Evolutionary conservation across 441 rosid genomes (phyloP).

Genomic region (Raphanus hybrid): DNA sequence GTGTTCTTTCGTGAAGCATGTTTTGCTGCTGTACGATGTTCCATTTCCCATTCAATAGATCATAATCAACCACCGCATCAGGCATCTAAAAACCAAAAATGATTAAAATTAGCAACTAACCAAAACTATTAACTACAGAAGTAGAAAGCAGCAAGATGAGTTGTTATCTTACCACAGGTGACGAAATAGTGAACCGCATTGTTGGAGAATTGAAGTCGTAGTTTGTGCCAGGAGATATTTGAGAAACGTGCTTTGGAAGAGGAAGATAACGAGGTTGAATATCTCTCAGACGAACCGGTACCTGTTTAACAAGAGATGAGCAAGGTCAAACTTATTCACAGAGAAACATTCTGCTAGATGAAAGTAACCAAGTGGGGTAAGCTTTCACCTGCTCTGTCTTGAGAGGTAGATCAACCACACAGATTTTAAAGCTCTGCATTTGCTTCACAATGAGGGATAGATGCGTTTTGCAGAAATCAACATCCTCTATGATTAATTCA

Average conservation of each 20-base stretch:
- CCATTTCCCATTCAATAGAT: slow-evolving; percentile 83
- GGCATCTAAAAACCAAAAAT: slow-evolving; percentile 69
- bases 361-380: slow-evolving; percentile 18
- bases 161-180: slow-evolving; percentile 78
- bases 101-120: not conserved
- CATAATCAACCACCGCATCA: slow-evolving; percentile 94
- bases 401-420: slow-evolving; percentile 81
- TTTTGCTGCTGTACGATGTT: slow-evolving; percentile 93
- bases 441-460: slow-evolving; percentile 66
- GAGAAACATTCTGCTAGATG: slow-evolving; percentile 22
- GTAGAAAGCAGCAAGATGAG: slow-evolving; percentile 2
- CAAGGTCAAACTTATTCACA: slow-evolving; percentile 46
- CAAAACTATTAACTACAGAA: not conserved
- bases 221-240: slow-evolving; percentile 85
- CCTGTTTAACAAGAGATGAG: slow-evolving; percentile 50
- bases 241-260: slow-evolving; percentile 76
- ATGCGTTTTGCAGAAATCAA: slow-evolving; percentile 85
- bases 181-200: slow-evolving; percentile 89
- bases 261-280: slow-evolving; percentile 77
- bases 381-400: slow-evolving; percentile 58
- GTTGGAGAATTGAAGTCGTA: slow-evolving; percentile 78
- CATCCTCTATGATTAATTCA: slow-evolving; percentile 70
- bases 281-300: slow-evolving; percentile 61
- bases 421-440: slow-evolving; percentile 57
- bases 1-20: slow-evolving; percentile 90